Evolutionary conservation across 768 basidiomycete genomes (phyloP).

Genomic region (Pseudohyphozyma bogoriensis): DNA sequence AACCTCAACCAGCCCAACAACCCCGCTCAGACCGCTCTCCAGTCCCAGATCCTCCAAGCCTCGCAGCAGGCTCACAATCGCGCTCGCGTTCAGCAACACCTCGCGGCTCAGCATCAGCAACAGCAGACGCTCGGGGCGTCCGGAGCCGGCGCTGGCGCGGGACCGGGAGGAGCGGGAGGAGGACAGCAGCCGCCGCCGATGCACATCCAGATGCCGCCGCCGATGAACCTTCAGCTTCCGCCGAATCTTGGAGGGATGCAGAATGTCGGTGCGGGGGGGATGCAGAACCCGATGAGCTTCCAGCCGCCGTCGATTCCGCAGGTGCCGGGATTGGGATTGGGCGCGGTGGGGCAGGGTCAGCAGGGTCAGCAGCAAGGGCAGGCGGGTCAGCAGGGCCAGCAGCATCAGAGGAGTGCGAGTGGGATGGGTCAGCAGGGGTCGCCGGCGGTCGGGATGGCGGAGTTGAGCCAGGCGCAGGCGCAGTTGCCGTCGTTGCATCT

Average conservation of each 20-base stretch:
- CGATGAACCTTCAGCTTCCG: background rate
- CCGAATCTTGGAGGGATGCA: no score
- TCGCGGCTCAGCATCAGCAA: background rate
- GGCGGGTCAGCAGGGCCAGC: no score
- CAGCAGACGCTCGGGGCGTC: conserved; percentile 13
- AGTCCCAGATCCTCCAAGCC: conserved; percentile 2
- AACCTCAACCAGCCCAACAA: background rate
- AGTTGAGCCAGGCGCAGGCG: no score
- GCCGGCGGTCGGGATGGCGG: background rate
- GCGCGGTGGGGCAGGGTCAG: no score
- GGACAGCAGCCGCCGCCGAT: background rate
- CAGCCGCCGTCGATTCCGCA: no score
- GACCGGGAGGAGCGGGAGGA: no score
- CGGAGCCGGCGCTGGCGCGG: no score
- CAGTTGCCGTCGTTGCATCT: conserved; percentile 22
- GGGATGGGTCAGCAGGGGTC: conserved; percentile 7
- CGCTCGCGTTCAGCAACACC: background rate
- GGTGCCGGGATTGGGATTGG: no score
- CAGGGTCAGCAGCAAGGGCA: no score
- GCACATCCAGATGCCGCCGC: conserved; percentile 1
- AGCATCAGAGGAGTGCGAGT: no score
- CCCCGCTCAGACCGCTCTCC: background rate
- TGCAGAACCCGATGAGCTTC: no score
- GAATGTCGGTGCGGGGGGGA: no score
- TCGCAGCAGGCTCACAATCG: conserved; percentile 1